Evolutionary conservation across 805 yeast genomes (phyloP).

Genomic region (Isabelozyma gotoi): DNA sequence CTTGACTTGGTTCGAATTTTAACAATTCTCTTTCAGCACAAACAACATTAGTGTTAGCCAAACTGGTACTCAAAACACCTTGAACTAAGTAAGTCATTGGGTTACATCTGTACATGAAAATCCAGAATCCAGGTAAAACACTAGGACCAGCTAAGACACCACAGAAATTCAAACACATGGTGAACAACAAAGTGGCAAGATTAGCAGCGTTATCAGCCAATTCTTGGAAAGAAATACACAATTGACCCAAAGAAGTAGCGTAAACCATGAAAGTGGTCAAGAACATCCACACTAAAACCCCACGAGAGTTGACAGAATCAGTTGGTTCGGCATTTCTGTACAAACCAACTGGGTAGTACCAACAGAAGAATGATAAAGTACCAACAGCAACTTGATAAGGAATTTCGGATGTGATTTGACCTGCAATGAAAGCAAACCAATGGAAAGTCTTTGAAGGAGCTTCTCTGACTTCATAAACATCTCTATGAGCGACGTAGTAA

Average conservation of each 20-base stretch:
- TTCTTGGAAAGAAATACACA: constrained; percentile 28
- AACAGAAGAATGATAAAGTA: constrained; percentile 37
- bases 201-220: constrained; percentile 36
- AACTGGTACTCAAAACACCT: constrained; percentile 41
- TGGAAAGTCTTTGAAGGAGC: constrained; percentile 43
- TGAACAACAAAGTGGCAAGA: constrained; percentile 25
- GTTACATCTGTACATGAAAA: constrained; percentile 71
- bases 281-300: constrained; percentile 37
- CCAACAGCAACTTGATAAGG: constrained; percentile 48
- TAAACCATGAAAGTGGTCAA: constrained; percentile 25
- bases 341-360: constrained; percentile 62
- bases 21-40: constrained; percentile 25
- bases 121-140: constrained; percentile 48
- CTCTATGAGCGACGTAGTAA: constrained; percentile 44
- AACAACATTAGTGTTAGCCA: constrained; percentile 36
- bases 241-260: constrained; percentile 27
- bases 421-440: constrained; percentile 41
- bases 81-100: constrained; percentile 65
- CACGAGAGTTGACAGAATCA: constrained; percentile 34
- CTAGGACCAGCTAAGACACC: constrained; percentile 32
- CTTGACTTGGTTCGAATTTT: constrained; percentile 17
- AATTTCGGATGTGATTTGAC: constrained; percentile 45
- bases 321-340: constrained; percentile 53
- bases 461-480: constrained; percentile 48
- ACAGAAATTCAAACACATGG: constrained; percentile 36